Evolutionary conservation across 208 protist species (phyloP).

Genomic region (Novymonas esmeraldas): DNA sequence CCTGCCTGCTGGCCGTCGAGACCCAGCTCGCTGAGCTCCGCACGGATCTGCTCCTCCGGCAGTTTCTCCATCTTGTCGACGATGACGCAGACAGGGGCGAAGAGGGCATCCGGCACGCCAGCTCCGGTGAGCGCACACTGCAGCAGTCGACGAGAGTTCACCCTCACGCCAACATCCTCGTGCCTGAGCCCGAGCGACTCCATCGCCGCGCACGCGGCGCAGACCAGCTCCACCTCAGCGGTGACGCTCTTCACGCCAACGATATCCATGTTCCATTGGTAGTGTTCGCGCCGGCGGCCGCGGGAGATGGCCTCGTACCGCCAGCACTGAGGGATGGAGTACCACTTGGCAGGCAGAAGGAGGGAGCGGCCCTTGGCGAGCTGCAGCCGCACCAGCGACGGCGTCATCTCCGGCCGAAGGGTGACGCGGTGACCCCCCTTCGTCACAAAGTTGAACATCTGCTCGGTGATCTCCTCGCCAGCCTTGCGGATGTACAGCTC

Average conservation of each 20-base stretch:
- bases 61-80: constrained; percentile 97
- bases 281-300: constrained; percentile 95
- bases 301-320: constrained; percentile 95
- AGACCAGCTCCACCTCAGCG: constrained; percentile 95
- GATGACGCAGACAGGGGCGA: constrained; percentile 93
- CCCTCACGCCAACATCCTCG: constrained; percentile 93
- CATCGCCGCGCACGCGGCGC: constrained; percentile 85
- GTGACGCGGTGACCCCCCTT: constrained; percentile 92
- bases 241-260: constrained; percentile 89
- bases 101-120: constrained; percentile 80
- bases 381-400: constrained; percentile 92
- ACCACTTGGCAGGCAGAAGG: constrained; percentile 95
- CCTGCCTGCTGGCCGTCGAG: constrained; percentile 68
- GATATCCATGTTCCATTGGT: constrained; percentile 98
- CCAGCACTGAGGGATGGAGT: constrained; percentile 96
- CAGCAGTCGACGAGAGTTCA: constrained; percentile 92
- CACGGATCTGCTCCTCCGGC: constrained; percentile 80
- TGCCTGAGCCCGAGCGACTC: constrained; percentile 78
- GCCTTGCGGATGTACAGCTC: constrained; percentile 95
- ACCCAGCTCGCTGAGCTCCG: constrained; percentile 66
- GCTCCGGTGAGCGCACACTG: constrained; percentile 81
- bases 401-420: constrained; percentile 97
- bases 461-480: constrained; percentile 96
- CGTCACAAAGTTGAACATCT: constrained; percentile 97
- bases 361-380: constrained; percentile 89